Evolutionary conservation across 805 yeast genomes (phyloP), one percentile per base, ranked within the genome.

Genomic region (Ogataea ganodermae): DNA sequence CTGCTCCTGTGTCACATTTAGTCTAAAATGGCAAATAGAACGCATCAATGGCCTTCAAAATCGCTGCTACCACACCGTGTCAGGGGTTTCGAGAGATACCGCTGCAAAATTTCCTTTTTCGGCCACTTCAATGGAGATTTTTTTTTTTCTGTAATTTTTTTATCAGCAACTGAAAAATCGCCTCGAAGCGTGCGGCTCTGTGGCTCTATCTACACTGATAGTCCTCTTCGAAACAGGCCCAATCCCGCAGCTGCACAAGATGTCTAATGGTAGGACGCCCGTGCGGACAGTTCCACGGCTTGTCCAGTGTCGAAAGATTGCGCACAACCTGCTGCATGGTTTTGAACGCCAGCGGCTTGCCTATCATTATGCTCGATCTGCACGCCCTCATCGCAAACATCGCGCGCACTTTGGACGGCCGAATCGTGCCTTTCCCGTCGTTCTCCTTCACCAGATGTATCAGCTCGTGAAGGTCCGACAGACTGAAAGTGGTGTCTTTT

Each of bases 201-300:
- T 20, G 12, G n/a, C 31, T n/a, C n/a, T n/a, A n/a, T n/a, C n/a
- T 20, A 20, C n/a, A 33, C 35, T 30, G 6, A 55, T 76, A 75
- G 56, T 80, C 84, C 2, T 67, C 68, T 8, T 57, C 57, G 52
- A 78, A 79, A 0, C 74, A 55, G 17, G 61, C 56, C 77, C 81
- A 74, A 38, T 70, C 65, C 35, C 70, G 65, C 31, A 84, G 60
- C 46, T 87, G 89, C 50, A 84, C 80, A 49, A 92, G 71, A 66
- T 92, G 97, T 46, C 99, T 76, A 86, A 94, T 82, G 1, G 99
- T 94, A 0, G 99, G 99, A 53, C 99, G 72, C 0, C 99, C 99
- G 67, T 94, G 99, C 0, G 99, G 99, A 60, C 90, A 83, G 57
- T 84, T 86, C 99, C 99, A 94, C 0, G 99, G 99, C 61, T 89